Base-by-base conservation (phyloP, 1,284 basidiomycete species). In the Pseudozyma thailandica region DNA sequence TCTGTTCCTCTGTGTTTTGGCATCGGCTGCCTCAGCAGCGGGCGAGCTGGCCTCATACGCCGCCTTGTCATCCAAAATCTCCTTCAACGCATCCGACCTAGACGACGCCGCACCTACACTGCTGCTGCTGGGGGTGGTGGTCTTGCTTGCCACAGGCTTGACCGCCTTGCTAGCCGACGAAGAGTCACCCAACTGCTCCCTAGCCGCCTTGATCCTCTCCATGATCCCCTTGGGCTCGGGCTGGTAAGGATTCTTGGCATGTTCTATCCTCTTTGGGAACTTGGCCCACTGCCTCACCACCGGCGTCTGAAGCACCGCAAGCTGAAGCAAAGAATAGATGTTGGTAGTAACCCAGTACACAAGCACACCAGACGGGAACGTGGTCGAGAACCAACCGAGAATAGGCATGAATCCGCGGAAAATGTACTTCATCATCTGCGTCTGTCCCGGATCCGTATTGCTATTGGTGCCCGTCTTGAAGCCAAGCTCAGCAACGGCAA, bases 351-450 rank as follows among this genome's bases (percentile, higher is more conserved):
- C 91, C 80, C 62, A 90, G 84, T 15, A 91, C 85, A 37, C 88
- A 90, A 88, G 90, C 58, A 16, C 85, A 33, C 88, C 90, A 88
- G 90, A 57, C 12, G 41, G 43, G 54, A 85, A 83, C 43, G 78
- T 75, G 20, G 83, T 81, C 43, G 93, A 88, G 77, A 93, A 85
- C 65, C 85, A 88, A 28, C 92, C 83, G 27, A 88, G 85, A 21
- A 86, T 72, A 33, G 91, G 74, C 12, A 89, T 88, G 20, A 90
- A 76, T 10, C 89, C 78, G 3, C 90, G 87, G 78, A 95, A 86
- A 47, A 86, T 83, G 78, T 93, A 92, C 86, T 91, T 88, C 53
- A 90, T 83, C 43, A 82, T 92, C 90, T 21, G 86, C 88, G 80
- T 88, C 87, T 28, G 85, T 49, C 35, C 35, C 2, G 63, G 64